Percentiles rank a stretch among this genome's conserved stretches.
Evolutionary conservation across 164 flowering plant species (phyloP).

Genomic region (Cinnamomum micranthum): DNA sequence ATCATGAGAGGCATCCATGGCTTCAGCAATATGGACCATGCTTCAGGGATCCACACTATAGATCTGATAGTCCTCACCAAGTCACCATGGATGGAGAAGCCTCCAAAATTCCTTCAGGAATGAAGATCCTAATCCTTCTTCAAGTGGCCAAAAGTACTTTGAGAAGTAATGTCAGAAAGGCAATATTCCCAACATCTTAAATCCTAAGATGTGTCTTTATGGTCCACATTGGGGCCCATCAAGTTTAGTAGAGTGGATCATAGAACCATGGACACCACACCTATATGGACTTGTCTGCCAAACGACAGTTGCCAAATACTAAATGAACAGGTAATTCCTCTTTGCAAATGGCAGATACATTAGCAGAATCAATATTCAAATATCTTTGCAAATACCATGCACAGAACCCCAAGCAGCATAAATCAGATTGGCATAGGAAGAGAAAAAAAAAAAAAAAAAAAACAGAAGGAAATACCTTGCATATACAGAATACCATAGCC

Average conservation of each 20-base stretch:
- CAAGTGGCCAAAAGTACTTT: not conserved
- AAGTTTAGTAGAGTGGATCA: not conserved
- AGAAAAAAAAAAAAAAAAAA: too few relatives aligned
- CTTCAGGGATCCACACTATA: not conserved
- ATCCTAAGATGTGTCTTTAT: not conserved
- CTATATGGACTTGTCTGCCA: not conserved
- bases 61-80: not conserved
- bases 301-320: not conserved
- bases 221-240: not conserved
- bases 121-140: not conserved
- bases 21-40: not conserved
- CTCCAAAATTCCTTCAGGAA: not conserved
- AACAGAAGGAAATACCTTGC: constrained; percentile 54
- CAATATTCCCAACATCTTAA: not conserved
- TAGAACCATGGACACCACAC: not conserved
- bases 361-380: not conserved
- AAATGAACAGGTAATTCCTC: too few relatives aligned
- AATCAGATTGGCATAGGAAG: not conserved
- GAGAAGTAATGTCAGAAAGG: not conserved
- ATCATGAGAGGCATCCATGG: not conserved
- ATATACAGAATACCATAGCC: constrained; percentile 99
- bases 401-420: not conserved
- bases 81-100: not conserved
- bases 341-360: not conserved
- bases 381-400: not conserved